Base-by-base conservation (phyloP, 1,284 basidiomycete species). In the Quambalaria eucalypti region DNA sequence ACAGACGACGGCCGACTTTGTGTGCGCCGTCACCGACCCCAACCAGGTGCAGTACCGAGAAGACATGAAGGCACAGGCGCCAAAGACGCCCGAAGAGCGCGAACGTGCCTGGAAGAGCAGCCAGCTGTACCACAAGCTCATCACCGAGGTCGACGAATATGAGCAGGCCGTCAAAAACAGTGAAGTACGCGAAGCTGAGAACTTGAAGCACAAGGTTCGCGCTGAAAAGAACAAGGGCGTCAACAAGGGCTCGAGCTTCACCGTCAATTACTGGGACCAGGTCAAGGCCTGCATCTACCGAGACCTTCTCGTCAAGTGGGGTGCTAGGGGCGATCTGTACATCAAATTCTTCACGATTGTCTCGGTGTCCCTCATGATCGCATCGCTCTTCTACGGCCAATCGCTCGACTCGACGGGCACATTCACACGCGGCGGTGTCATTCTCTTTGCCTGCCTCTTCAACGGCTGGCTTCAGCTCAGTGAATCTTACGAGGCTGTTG, bases 401-500 rank as follows among this genome's bases (percentile, higher is more conserved):
- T 48, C 63, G 6, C 47, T 44, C 48, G 56, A 64, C 36, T 60
- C 64, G 10, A 46, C 52, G 2, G 65, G 65, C 40, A 57, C 62
- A 14, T 61, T 66, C 39, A 64, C 60, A 2, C 57, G 62, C 7
- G 62, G 62, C 21, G 66, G 68, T 64, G 62, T 69, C 28, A 55
- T 73, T 4, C 62, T 72, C 53, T 70, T 73, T 51, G 57, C 68
- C 6, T 54, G 67, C 8, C 54, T 75, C 26, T 68, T 74, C 55
- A 74, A 72, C 53, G 65, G 62, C 19, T 69, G 68, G 50, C 64
- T 66, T 3, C 66, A 64, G 52, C 61, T 73, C 59, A 64, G 63
- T 47, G 88, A 90, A 73, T 86, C 88, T 46, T 83, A 85, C 0
- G 80, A 84, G 0, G 79, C 87, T 46, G 48, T 70, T 74, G 74